Evolutionary conservation across 1,284 basidiomycete species (phyloP), one percentile per base, ranked within the genome.

Genomic region (Sporisorium scitamineum): DNA sequence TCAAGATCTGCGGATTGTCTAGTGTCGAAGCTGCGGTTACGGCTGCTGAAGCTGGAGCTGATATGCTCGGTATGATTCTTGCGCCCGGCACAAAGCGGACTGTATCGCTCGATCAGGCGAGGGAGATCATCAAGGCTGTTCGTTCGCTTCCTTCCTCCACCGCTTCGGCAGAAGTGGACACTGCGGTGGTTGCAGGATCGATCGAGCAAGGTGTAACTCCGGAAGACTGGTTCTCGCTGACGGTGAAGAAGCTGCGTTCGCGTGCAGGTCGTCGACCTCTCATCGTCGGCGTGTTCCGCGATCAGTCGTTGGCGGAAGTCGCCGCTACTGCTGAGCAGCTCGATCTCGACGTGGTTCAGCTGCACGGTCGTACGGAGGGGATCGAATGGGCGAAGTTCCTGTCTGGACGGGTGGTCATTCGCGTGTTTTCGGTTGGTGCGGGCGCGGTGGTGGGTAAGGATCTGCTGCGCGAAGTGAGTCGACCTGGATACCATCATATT

Each of bases 41-140:
- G 6, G 84, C 84, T 26, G 69, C 77, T 1, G 51, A 78, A 24
- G 79, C 80, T 7, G 84, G 84, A 27, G 81, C 84, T 1, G 80
- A 84, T 56, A 64, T 85, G 68, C 60, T 85, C 10, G 84, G 84
- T n/a, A 81, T 85, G 70, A 85, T 85, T 58, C 74, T 85, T 4
- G 83, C 80, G 14, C 77, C 76, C 4, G 78, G 78, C 14, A 85
- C 83, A 22, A 81, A 76, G 65, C 74, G 84, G 16, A 80, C 79
- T 10, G 74, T 84, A 3, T 39, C 52, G 14, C 59, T 76, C 14
- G 64, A 63, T 0, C 37, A 69, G 41, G 84, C 84, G 11, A 57
- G 53, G 1, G 77, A 81, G 64, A 84, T 85, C 52, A 66, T 82
- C 55, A 41, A 42, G 3, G 78, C 72, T 11, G 83, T 85, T 10